Conservation (phyloP, 108 stramenopile species). For the Pseudonitzschia multiseries region DNA sequence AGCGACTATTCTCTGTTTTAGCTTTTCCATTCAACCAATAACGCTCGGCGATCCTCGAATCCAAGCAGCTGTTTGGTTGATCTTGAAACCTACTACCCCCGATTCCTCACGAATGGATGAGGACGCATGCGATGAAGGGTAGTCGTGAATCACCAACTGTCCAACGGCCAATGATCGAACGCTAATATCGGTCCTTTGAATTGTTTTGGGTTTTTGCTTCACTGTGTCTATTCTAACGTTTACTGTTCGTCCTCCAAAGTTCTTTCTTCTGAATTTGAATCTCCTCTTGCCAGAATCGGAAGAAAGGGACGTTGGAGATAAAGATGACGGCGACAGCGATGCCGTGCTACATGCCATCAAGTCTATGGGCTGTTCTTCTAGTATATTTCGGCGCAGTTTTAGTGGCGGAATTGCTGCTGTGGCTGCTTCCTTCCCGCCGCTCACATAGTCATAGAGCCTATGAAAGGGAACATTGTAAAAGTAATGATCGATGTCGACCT, state of each 20-base stretch:
- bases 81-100: too few relatives aligned
- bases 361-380: not conserved
- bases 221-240: not conserved
- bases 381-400: not conserved
- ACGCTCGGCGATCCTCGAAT: too few relatives aligned
- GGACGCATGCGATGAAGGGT: not conserved
- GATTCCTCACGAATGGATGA: not conserved
- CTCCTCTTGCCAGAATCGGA: not conserved
- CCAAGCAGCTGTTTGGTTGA: too few relatives aligned
- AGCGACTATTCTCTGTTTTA: too few relatives aligned
- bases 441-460: constrained; percentile 28
- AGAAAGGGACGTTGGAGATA: not conserved
- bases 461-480: constrained; percentile 39
- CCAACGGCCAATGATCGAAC: not conserved
- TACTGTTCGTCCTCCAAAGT: not conserved
- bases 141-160: not conserved
- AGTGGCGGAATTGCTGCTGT: too few relatives aligned
- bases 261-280: not conserved
- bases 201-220: not conserved
- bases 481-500: constrained; percentile 23
- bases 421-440: not conserved
- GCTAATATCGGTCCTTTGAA: not conserved
- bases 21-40: too few relatives aligned
- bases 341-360: not conserved
- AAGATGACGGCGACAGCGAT: constrained; percentile 3